Evolutionary conservation across 2,329 filamentous ascomycete species (phyloP), one percentile per base, ranked within the genome.

Genomic region (Aspergillus candidus): DNA sequence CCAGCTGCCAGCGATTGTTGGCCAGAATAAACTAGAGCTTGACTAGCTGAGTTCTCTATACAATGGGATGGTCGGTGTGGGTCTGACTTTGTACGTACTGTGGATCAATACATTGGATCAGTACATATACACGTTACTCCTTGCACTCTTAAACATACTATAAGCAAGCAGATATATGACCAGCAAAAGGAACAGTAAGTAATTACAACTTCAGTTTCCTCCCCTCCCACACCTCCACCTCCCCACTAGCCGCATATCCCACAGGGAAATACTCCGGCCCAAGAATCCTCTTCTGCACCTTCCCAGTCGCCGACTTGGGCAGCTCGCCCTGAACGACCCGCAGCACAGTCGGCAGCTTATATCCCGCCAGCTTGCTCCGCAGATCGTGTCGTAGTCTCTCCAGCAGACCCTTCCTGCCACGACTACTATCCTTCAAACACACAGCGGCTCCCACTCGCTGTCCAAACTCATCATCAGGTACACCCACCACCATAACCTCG

Each of bases 271-370:
- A 62, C 27, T 53, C 52, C 17, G 58, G 60, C 8, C 63, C 51
- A 15, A 67, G 41, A 13, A 58, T 56, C 47, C 64, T 67, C 52
- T 67, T 67, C 41, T 67, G 64, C n/a, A 67, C 63, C 73, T 97
- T 97, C 31, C 91, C 91, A 87, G 96, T 97, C 29, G 89, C 90
- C 11, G 72, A 57, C 61, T 58, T 59, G 2, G 56, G 56, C 7
- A 59, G 41, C 15, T 59, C 56, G 34, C 79, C 69, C 32, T 86
- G 80, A 11, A 96, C 85, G 6, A 94, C 71, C 61, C 80, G 82
- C 67, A 96, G 72, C 49, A 94, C 81, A 66, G 91, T 88, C 0
- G 91, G 91, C 48, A 96, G 90, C 74, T 97, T 96, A 68, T 96
- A 96, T 48, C 77, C 81, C 7, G 83, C 88, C 44, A 97, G 29